Percentiles rank a stretch among this genome's conserved stretches.
These are phyloP conservation scores for Populus hybrid DNA, from an alignment of 441 rosid species.

Conservation along the genomic window DNA sequence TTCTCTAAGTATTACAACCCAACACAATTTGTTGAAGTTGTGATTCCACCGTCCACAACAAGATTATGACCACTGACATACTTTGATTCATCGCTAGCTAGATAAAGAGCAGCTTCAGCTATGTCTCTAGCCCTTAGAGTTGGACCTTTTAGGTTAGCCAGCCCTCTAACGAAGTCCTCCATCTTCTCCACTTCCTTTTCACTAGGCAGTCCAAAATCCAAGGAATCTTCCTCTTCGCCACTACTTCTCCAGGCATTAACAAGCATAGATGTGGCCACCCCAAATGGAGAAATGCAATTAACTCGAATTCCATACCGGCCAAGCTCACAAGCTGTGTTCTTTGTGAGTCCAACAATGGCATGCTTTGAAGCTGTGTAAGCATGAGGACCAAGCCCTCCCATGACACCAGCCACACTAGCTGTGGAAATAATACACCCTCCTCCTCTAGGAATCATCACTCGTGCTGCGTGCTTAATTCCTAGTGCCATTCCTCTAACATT, in stretches of 20 bases:
- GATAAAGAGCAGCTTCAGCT: constrained; percentile 83
- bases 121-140: constrained; percentile 61
- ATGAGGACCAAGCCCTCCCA: constrained; percentile 89
- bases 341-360: constrained; percentile 79
- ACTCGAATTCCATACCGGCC: constrained; percentile 75
- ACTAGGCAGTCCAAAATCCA: constrained; percentile 15
- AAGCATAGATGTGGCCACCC: constrained; percentile 83
- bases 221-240: constrained; percentile 20
- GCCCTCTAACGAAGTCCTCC: constrained; percentile 78
- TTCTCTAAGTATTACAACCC: constrained; percentile 39
- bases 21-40: constrained; percentile 73
- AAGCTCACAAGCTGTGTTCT: constrained; percentile 80
- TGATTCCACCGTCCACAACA: constrained; percentile 87
- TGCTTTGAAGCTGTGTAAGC: constrained; percentile 92
- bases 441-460: constrained; percentile 57
- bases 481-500: constrained; percentile 69
- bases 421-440: constrained; percentile 70
- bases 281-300: constrained; percentile 90
- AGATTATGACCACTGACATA: constrained; percentile 93
- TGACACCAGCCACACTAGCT: constrained; percentile 78
- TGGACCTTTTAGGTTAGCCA: constrained; percentile 59
- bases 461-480: constrained; percentile 84
- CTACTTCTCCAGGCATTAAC: constrained; percentile 61
- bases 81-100: constrained; percentile 82
- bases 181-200: constrained; percentile 58